These are phyloP conservation scores for Claviceps humidiphila DNA, from an alignment of 2,329 filamentous ascomycete genomes.

Conservation along the genomic window DNA sequence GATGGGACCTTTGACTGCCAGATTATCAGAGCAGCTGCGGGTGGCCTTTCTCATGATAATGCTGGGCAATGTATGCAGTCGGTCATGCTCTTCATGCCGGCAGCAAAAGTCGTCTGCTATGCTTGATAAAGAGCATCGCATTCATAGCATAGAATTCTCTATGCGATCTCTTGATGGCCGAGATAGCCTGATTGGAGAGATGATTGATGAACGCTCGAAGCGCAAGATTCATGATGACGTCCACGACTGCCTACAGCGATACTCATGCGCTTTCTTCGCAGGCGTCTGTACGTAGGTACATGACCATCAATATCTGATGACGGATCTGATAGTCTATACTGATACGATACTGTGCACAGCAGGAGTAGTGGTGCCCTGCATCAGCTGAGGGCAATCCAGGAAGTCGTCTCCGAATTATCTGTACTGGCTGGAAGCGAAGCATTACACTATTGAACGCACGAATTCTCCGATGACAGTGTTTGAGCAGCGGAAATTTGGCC, in stretches of 20 bases:
- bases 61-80: not conserved
- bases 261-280: not conserved
- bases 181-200: not conserved
- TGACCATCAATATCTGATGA: too few species aligned
- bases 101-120: not conserved
- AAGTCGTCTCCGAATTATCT: not conserved
- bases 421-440: not conserved
- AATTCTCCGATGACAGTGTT: not conserved
- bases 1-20: not conserved
- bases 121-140: not conserved
- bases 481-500: not conserved
- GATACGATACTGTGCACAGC: not conserved
- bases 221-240: not conserved
- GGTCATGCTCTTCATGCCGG: not conserved
- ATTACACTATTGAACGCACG: not conserved
- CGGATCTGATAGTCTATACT: too few species aligned
- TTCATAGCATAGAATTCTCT: not conserved
- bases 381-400: not conserved
- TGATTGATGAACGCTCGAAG: not conserved
- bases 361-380: not conserved
- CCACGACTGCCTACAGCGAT: not conserved
- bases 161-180: not conserved
- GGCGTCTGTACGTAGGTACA: not conserved
- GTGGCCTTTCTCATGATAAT: not conserved
- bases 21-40: not conserved